phyloP scores from a whole-genome alignment of 2,329 filamentous ascomycete species.

The Colletotrichum aenigma region DNA sequence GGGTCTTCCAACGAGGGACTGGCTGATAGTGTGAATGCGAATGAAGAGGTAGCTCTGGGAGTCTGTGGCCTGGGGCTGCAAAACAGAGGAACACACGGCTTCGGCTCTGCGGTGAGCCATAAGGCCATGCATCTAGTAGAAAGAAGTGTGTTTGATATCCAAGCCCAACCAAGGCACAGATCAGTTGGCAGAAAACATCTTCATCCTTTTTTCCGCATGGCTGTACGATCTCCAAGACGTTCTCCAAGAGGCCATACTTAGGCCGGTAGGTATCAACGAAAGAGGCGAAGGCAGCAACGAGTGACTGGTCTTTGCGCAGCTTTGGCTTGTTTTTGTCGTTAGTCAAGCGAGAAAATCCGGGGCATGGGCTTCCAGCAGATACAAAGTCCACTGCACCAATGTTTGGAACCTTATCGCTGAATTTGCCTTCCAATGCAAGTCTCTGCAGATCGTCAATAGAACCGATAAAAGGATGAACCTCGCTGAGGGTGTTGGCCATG shows the following conservation, averaged over 20 bases:
- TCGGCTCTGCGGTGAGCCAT: slow-evolving; percentile 69
- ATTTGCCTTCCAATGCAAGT: slow-evolving; percentile 56
- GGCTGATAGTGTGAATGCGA: slow-evolving; percentile 66
- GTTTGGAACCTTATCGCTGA: slow-evolving; percentile 51
- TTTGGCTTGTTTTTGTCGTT: slow-evolving; percentile 53
- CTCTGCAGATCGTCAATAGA: slow-evolving; percentile 74
- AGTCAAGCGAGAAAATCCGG: slow-evolving; percentile 74
- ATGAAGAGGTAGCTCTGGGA: slow-evolving; percentile 59
- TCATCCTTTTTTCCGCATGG: slow-evolving; percentile 49
- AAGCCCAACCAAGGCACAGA: slow-evolving; percentile 75
- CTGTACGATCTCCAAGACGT: slow-evolving; percentile 71
- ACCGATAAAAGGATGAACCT: slow-evolving; percentile 64
- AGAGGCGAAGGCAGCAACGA: slow-evolving; percentile 77
- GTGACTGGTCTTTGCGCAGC: slow-evolving; percentile 73
- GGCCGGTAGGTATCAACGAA: slow-evolving; percentile 78
- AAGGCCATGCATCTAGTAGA: slow-evolving; percentile 71
- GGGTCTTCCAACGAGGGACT: slow-evolving; percentile 27
- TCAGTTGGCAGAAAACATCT: slow-evolving; percentile 74
- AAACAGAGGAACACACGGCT: slow-evolving; percentile 74
- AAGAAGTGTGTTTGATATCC: slow-evolving; percentile 78
- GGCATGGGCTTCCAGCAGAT: slow-evolving; percentile 77
- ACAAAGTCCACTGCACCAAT: slow-evolving; percentile 73
- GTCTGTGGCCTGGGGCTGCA: slow-evolving; percentile 66
- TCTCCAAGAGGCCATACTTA: slow-evolving; percentile 78
- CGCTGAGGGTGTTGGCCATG: slow-evolving; percentile 63